phyloP scores from a whole-genome alignment of 768 basidiomycete genomes.

The Phanerochaete carnosa region DNA sequence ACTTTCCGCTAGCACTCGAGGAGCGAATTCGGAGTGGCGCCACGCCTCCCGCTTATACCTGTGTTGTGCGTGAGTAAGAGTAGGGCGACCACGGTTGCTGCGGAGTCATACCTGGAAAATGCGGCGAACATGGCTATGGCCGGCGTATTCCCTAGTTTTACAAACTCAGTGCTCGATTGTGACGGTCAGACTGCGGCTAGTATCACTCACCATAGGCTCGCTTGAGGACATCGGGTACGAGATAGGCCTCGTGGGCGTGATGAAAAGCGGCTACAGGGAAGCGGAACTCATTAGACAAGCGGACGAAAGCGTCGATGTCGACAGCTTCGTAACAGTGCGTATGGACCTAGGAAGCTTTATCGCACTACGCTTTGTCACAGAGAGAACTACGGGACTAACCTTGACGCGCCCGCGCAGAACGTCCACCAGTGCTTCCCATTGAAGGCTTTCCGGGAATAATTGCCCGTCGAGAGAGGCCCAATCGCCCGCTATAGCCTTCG shows the following conservation, averaged over 20 bases:
- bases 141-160: slow-evolving; percentile 38
- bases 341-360: slow-evolving; percentile 32
- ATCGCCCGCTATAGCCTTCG: slow-evolving; percentile 40
- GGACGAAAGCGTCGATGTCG: slow-evolving; percentile 49
- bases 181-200: not conserved
- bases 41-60: slow-evolving; percentile 61
- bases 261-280: slow-evolving; percentile 75
- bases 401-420: slow-evolving; percentile 73
- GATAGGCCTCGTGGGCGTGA: slow-evolving; percentile 77
- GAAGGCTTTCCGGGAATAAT: slow-evolving; percentile 62
- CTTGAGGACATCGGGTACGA: slow-evolving; percentile 74
- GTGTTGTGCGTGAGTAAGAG: not conserved
- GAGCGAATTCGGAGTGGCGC: slow-evolving; percentile 53
- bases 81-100: no score
- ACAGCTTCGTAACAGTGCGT: slow-evolving; percentile 41
- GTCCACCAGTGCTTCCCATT: slow-evolving; percentile 72
- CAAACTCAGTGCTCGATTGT: not conserved
- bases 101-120: slow-evolving; percentile 42
- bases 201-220: slow-evolving; percentile 47
- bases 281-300: slow-evolving; percentile 78
- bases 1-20: slow-evolving; percentile 47
- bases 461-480: slow-evolving; percentile 42
- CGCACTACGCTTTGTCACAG: not conserved
- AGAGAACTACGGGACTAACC: slow-evolving; percentile 31
- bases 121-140: slow-evolving; percentile 73